A percentile compares a stretch with the other conserved stretches of the same genome.
Conservation (phyloP, 768 basidiomycete genomes). For the Mycena galericulata region DNA sequence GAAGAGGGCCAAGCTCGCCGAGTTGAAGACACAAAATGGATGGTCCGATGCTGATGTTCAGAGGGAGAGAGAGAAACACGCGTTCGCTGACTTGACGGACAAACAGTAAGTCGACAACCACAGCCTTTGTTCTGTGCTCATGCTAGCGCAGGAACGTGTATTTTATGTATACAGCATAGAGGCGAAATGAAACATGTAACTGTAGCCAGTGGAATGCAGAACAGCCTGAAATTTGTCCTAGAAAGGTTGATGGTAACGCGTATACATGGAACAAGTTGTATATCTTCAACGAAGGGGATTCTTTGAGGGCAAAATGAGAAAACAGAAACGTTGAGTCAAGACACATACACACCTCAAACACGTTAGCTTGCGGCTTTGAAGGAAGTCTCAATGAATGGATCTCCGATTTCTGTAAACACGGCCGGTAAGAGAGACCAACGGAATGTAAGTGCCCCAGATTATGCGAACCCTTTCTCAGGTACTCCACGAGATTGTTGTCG, state of each 20-base stretch:
- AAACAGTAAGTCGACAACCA: constrained; percentile 55
- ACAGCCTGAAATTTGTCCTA: not conserved
- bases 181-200: not conserved
- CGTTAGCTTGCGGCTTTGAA: constrained; percentile 40
- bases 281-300: not conserved
- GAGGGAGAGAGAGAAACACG: constrained; percentile 68
- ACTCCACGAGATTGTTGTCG: constrained; percentile 62
- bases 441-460: not conserved
- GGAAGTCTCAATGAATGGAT: constrained; percentile 61
- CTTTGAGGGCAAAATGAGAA: not conserved
- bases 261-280: constrained; percentile 14
- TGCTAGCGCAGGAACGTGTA: constrained; percentile 62
- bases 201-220: not conserved
- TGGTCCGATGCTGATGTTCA: constrained; percentile 72
- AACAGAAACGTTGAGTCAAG: not conserved
- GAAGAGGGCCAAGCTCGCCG: constrained; percentile 55
- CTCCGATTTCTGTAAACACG: constrained; percentile 59
- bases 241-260: not conserved
- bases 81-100: constrained; percentile 74
- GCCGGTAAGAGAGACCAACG: constrained; percentile 6
- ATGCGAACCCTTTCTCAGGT: constrained; percentile 63
- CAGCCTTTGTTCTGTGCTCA: constrained; percentile 8
- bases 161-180: constrained; percentile 68
- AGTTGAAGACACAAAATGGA: constrained; percentile 57
- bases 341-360: not conserved